A percentile compares a stretch with the other conserved stretches of the same genome.
These are phyloP conservation scores for Amesomyces nigricolor DNA, from an alignment of 2,329 filamentous ascomycete species.

Conservation along the genomic window DNA sequence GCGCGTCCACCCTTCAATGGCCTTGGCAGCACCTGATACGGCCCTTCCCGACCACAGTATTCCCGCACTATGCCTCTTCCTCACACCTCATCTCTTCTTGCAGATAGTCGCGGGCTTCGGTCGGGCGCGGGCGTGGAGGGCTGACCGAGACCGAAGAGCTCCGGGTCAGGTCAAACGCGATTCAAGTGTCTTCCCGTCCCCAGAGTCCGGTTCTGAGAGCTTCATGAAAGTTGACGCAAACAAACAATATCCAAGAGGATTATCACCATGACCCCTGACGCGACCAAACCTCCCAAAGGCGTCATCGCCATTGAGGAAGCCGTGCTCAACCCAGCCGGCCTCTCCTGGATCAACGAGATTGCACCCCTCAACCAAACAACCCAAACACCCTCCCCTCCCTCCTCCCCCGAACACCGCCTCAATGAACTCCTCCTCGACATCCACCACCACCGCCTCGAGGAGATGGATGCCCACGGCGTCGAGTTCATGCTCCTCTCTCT, in stretches of 20 bases:
- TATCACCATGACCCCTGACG: not conserved
- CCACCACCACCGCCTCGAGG: slow-evolving; percentile 27
- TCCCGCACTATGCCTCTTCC: no score
- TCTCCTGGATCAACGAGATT: slow-evolving; percentile 27
- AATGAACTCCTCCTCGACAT: slow-evolving; percentile 31
- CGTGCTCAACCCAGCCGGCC: slow-evolving; percentile 31
- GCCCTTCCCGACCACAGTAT: not conserved
- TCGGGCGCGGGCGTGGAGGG: no score
- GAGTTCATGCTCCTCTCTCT: slow-evolving; percentile 35
- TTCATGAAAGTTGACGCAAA: no score
- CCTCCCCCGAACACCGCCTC: slow-evolving; percentile 24
- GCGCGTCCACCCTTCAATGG: not conserved
- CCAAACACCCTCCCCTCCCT: not conserved
- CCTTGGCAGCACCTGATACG: slow-evolving; percentile 4
- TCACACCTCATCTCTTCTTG: not conserved
- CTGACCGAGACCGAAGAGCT: no score
- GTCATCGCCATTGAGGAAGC: slow-evolving; percentile 35
- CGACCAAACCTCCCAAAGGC: slow-evolving; percentile 22
- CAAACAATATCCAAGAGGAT: no score
- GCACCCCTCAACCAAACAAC: slow-evolving; percentile 29
- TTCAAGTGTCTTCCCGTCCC: no score
- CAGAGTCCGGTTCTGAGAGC: no score
- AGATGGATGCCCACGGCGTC: slow-evolving; percentile 34
- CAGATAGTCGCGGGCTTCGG: no score
- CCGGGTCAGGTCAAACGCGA: not conserved